Base-by-base conservation (phyloP, 306 rosid species). In the Abrus precatorius region DNA sequence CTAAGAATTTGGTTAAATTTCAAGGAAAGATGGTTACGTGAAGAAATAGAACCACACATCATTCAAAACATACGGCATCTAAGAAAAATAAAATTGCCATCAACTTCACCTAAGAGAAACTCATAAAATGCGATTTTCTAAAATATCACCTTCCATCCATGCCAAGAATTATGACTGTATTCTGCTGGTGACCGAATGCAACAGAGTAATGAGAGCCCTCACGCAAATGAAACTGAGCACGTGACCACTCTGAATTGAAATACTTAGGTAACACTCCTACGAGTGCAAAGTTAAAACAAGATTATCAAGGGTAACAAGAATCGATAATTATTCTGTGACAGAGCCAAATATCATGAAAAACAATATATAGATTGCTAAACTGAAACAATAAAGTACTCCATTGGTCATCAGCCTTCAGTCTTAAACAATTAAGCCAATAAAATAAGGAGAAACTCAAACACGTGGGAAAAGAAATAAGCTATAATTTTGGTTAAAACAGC, bases 241-340 rank as follows among this genome's bases (percentile, higher is more conserved):
- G 86, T 3, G 97, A 91, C 98, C 97, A 83, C 84, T 91, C 90
- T 3, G 97, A 93, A 82, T 80, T 88, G 84, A 91, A 74, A 74
- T 27, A 74, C 43, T 74, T 74, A 28, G 78, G 78, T 40, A 74
- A 74, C 13, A 74, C 44, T 57, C 68, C 78, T 74, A 53, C 66
- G 33, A 69, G 69, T 6, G 29, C 30, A 63, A 63, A 63, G 20
- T 34, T 36, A 59, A 61, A 6, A 38, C 65, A 3, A 1, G 20
- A 54, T 54, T 53, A 72, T 33, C 14, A 72, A 34, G 13, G 50
- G 14, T 10, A 14, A n/a, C 27, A 9, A 12, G 34, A 53, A 36
- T 34, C 48, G 5, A 1, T 10, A 33, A 33, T 5, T 70, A 50
- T 70, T 70, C 33, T 12, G 71, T 65, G 78, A 14, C 9, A 11